Evolutionary conservation across 768 basidiomycete genomes (phyloP), one percentile per base, ranked within the genome.

Genomic region (Auriscalpium microsporum): DNA sequence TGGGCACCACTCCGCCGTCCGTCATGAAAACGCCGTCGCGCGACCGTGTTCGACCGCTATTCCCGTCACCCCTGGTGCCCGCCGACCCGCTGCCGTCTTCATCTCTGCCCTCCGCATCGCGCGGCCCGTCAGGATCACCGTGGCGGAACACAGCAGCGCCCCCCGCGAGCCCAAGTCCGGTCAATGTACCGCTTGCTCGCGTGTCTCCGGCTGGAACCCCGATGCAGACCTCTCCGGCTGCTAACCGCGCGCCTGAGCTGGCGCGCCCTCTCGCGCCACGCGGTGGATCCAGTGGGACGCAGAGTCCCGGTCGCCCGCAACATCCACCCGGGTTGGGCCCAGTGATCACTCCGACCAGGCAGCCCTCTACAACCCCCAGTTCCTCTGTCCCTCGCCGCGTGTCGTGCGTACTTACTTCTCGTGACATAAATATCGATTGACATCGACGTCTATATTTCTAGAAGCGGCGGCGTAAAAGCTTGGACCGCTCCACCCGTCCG

Each of bases 401-500:
- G 23, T 78, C 78, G 80, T 84, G 63, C 63, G 83, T 76, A 23
- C 33, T 34, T 51, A 21, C 16, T 7, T 23, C 36, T 28, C 10
- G 11, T 5, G 2, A 28, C 5, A 11, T 17, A 14, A 37, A 51
- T 14, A 6, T 6, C 7, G 47, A 8, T 10, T 28, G 19, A 1
- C 19, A 8, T 11, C 21, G 23, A 42, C 11, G 8, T 23, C 37
- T 16, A 8, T 21, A 0, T 8, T 40, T 47, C 1, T 28, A 21
- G 2, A 14, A 28, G 35, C 50, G 73, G 75, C 19, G 68, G 65
- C 44, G 72, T 72, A 21, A 81, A 79, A 58, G 87, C 86, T 17
- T 94, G 90, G 90, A 78, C 78, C 0, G 69, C 75, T 1, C 74
- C 79, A 0, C 76, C 83, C 7, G 75, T 75, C 1, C 76, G 80